These are phyloP conservation scores for Fusarium poae DNA, from an alignment of 2,329 filamentous ascomycete species.

Conservation along the genomic window DNA sequence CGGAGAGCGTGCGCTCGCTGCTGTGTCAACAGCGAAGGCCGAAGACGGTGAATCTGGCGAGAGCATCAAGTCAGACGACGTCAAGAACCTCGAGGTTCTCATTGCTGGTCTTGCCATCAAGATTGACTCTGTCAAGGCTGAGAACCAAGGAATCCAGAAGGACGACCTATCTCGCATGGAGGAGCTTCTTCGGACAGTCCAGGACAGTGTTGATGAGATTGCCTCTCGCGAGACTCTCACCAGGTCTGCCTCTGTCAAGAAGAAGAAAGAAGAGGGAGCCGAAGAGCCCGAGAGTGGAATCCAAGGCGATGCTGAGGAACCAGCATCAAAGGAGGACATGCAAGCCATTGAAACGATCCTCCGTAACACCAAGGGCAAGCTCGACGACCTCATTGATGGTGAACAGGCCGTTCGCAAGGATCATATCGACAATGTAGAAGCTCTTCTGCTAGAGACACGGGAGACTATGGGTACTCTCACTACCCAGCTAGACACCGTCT, in stretches of 20 bases:
- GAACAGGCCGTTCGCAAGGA: constrained; percentile 77
- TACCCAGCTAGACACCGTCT: constrained; percentile 75
- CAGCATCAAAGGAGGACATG: constrained; percentile 78
- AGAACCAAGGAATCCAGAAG: constrained; percentile 56
- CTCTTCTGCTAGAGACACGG: constrained; percentile 77
- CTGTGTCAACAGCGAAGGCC: constrained; percentile 41
- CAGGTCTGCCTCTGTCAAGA: constrained; percentile 38
- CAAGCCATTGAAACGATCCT: constrained; percentile 92
- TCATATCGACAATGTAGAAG: constrained; percentile 75
- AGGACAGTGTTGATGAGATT: constrained; percentile 62
- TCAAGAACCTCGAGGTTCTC: constrained; percentile 87
- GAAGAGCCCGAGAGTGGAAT: constrained; percentile 16
- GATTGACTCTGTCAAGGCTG: constrained; percentile 70
- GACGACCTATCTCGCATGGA: constrained; percentile 70
- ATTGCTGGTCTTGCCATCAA: constrained; percentile 87
- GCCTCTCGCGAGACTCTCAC: constrained; percentile 50
- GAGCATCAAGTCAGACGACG: constrained; percentile 75
- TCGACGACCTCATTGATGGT: constrained; percentile 83
- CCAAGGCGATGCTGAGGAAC: constrained; percentile 50
- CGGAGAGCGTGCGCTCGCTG: constrained; percentile 63
- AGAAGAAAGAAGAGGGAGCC: constrained; percentile 40
- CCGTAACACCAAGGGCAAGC: constrained; percentile 86
- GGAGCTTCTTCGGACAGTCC: constrained; percentile 64
- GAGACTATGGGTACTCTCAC: constrained; percentile 77
- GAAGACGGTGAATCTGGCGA: constrained; percentile 58